Base-by-base conservation (phyloP, 495 filamentous ascomycete species). In the Xanthoparmelia taractica region DNA sequence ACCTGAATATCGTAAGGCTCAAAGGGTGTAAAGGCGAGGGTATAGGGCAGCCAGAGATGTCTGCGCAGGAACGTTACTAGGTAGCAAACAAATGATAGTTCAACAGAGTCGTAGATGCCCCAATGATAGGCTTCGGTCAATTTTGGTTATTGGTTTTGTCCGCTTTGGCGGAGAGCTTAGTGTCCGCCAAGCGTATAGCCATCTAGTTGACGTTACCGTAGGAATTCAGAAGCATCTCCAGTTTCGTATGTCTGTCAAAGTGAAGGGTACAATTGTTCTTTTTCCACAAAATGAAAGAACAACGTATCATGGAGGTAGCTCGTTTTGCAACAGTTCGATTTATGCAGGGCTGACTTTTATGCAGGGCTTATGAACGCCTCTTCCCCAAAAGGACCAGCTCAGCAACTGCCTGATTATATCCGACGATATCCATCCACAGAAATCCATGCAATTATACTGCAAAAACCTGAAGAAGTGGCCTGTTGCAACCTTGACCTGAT, bases 121-220 rank as follows among this genome's bases (percentile, higher is more conserved):
- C 92, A 59, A 85, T 76, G 25, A 94, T 97, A 69, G 7, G n/a
- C 38, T 58, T 66, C 72, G 27, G 75, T 70, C 61, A 66, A 47
- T 45, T 59, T 58, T 61, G 25, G 33, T 41, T 10, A 25, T 29
- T 38, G 41, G n/a, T 63, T 25, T n/a, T 57, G 34, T 55, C 40
- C 27, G 59, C 59, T 54, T 65, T 60, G 40, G 40, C 56, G n/a
- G 41, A 43, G 25, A 54, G 87, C 91, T 78, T 82, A 96, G 92
- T 91, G 92, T 68, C 92, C 92, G 67, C 81, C 81, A 68, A 96
- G 96, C 67, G 94, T 89, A 75, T 95, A 96, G 63, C 85, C 81
- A 65, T 81, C 55, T 63, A 48, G 67, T 70, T 34, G 69, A 68
- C 69, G 68, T 71, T 17, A 17, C 33, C 23, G 41, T 40, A 57